A percentile compares a stretch with the other conserved stretches of the same genome.
Conservation (phyloP, 2,329 filamentous ascomycete species). For the Pseudophaeomoniella oleicola region DNA sequence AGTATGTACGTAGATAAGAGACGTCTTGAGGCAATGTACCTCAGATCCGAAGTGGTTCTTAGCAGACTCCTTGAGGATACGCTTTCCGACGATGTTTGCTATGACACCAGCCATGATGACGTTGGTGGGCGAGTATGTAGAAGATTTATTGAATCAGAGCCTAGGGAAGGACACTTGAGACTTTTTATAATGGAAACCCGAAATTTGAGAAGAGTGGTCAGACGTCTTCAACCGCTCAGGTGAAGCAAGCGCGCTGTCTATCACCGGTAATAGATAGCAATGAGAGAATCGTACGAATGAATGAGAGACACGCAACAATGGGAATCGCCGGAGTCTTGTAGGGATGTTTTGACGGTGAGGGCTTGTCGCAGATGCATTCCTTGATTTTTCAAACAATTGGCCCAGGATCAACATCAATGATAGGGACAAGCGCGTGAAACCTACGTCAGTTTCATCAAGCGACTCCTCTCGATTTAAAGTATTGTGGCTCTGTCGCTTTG, state of each 20-base stretch:
- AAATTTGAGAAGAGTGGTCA: no score
- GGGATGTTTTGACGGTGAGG: neutral
- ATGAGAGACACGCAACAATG: slow-evolving; percentile 4
- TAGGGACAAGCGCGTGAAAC: neutral
- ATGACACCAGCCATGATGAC: slow-evolving; percentile 37
- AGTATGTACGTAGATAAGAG: no score
- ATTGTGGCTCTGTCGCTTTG: neutral
- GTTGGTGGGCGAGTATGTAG: no score
- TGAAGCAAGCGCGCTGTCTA: no score
- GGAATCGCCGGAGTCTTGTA: neutral
- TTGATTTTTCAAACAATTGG: neutral
- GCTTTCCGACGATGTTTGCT: slow-evolving; percentile 31
- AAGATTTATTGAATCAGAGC: no score
- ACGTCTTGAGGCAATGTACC: no score
- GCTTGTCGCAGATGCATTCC: neutral
- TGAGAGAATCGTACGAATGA: slow-evolving; percentile 2
- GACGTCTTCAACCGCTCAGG: no score
- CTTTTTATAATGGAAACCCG: no score
- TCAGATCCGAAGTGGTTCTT: slow-evolving; percentile 27
- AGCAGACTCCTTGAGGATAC: slow-evolving; percentile 21
- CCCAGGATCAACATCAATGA: neutral
- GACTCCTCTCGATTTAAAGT: no score
- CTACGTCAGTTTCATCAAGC: neutral
- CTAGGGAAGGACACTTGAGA: no score
- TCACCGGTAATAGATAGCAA: no score